Conservation (phyloP, 2,329 filamentous ascomycete genomes). For the Pseudogymnoascus sp. region DNA sequence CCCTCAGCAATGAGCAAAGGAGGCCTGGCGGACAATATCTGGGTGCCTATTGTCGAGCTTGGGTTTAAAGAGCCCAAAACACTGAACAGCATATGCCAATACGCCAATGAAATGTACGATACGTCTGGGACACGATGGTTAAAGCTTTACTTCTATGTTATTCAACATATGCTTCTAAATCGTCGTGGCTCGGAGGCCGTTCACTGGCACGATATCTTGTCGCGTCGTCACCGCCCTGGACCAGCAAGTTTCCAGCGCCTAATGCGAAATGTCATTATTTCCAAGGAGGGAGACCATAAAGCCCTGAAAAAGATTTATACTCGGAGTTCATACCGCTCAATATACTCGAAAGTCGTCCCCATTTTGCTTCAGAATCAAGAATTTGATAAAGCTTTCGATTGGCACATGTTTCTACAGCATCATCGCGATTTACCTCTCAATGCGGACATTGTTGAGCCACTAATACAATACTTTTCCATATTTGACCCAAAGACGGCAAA, state of each 20-base stretch:
- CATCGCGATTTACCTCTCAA: constrained; percentile 34
- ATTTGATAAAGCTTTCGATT: constrained; percentile 32
- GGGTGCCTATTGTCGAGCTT: constrained; percentile 36
- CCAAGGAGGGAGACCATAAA: constrained; percentile 21
- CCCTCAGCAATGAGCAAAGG: constrained; percentile 17
- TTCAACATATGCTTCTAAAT: constrained; percentile 31
- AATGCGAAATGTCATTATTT: constrained; percentile 24
- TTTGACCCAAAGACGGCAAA: constrained; percentile 24
- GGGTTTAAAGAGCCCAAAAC: constrained; percentile 27
- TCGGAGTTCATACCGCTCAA: constrained; percentile 28
- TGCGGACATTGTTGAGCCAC: constrained; percentile 30
- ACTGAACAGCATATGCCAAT: constrained; percentile 30
- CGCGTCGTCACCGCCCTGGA: constrained; percentile 22
- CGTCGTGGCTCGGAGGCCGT: constrained; percentile 16
- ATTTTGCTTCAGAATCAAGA: constrained; percentile 30
- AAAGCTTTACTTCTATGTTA: constrained; percentile 35
- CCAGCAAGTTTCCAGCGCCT: constrained; percentile 30
- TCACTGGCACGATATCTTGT: constrained; percentile 24
- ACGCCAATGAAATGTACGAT: constrained; percentile 34
- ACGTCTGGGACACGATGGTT: constrained; percentile 29
- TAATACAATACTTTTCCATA: constrained; percentile 32
- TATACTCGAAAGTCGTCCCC: constrained; percentile 37
- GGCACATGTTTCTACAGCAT: constrained; percentile 37
- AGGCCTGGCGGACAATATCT: constrained; percentile 33
- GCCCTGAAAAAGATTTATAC: constrained; percentile 36